These are phyloP conservation scores for Acer yangbiense DNA, from an alignment of 345 rosid species.

Conservation along the genomic window DNA sequence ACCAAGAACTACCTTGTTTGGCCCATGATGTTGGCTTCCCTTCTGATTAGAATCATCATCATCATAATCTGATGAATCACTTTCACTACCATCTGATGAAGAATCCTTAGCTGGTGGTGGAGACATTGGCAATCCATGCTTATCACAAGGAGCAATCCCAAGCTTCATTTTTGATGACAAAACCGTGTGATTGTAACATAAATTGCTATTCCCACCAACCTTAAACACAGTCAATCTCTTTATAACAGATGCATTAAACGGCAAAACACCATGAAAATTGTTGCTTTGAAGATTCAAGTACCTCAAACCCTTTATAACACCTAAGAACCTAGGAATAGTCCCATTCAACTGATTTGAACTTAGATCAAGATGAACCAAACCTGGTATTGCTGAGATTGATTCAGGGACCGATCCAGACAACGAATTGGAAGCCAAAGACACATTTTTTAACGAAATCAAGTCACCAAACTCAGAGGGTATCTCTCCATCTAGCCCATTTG, in stretches of 20 bases:
- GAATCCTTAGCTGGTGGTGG: constrained; percentile 72
- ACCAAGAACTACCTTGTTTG: constrained; percentile 86
- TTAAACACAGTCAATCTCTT: constrained; percentile 63
- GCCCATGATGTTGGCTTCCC: constrained; percentile 62
- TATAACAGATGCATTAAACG: constrained; percentile 76
- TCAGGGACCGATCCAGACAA: constrained; percentile 83
- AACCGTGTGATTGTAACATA: constrained; percentile 78
- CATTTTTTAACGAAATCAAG: constrained; percentile 62
- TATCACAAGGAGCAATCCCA: constrained; percentile 84
- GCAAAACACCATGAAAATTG: constrained; percentile 72
- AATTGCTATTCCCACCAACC: constrained; percentile 71
- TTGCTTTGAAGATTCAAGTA: constrained; percentile 79
- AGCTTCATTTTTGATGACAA: constrained; percentile 75
- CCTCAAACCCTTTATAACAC: constrained; percentile 64
- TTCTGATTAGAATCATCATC: constrained; percentile 43
- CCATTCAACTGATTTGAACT: constrained; percentile 89
- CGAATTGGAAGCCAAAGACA: constrained; percentile 75
- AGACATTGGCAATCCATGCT: constrained; percentile 85
- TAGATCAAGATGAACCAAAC: constrained; percentile 76
- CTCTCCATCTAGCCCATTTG: constrained; percentile 63
- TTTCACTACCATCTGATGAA: constrained; percentile 36
- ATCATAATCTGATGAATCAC: constrained; percentile 55
- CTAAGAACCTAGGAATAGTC: constrained; percentile 72
- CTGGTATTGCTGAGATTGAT: constrained; percentile 73
- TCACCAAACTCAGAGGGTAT: constrained; percentile 69